These are phyloP conservation scores for Apiotrichum montevideense DNA, from an alignment of 1,284 basidiomycete genomes.

Conservation along the genomic window DNA sequence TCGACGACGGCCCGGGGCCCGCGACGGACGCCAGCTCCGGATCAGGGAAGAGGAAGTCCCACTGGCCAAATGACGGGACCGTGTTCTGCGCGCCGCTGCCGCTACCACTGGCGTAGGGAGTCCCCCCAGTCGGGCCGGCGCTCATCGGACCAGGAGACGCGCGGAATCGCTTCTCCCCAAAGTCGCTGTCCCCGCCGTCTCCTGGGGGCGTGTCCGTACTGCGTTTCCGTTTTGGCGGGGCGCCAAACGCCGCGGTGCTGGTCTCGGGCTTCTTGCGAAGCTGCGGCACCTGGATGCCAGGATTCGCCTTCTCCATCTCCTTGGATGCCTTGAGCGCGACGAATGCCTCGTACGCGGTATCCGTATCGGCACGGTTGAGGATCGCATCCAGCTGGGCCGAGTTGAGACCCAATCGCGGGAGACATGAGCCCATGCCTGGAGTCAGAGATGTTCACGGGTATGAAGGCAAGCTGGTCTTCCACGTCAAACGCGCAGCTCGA, in stretches of 20 bases:
- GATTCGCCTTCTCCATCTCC: conserved; percentile 32
- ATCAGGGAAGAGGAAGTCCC: conserved; percentile 19
- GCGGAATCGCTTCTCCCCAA: conserved; percentile 4
- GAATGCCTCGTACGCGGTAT: conserved; percentile 83
- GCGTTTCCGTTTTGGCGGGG: conserved; percentile 27
- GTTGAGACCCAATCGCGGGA: conserved; percentile 65
- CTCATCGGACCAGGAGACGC: not conserved
- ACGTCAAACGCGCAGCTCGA: too few species aligned
- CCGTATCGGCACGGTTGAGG: conserved; percentile 76
- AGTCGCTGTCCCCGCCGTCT: not conserved
- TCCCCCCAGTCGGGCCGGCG: not conserved
- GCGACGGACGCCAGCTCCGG: conserved; percentile 5
- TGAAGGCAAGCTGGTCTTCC: not conserved
- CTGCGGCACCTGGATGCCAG: conserved; percentile 26
- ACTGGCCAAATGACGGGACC: conserved; percentile 1
- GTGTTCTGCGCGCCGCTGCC: not conserved
- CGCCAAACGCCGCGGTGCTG: conserved; percentile 4
- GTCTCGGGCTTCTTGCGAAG: not conserved
- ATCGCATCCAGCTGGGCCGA: conserved; percentile 68
- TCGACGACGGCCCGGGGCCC: conserved; percentile 9
- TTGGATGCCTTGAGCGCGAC: conserved; percentile 50
- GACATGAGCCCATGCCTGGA: conserved; percentile 55
- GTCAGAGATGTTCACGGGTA: not conserved
- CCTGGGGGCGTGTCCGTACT: not conserved
- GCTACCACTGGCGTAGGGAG: too few species aligned